Conservation (phyloP, 768 basidiomycete genomes). For the Sporobolomyces phaffii region DNA sequence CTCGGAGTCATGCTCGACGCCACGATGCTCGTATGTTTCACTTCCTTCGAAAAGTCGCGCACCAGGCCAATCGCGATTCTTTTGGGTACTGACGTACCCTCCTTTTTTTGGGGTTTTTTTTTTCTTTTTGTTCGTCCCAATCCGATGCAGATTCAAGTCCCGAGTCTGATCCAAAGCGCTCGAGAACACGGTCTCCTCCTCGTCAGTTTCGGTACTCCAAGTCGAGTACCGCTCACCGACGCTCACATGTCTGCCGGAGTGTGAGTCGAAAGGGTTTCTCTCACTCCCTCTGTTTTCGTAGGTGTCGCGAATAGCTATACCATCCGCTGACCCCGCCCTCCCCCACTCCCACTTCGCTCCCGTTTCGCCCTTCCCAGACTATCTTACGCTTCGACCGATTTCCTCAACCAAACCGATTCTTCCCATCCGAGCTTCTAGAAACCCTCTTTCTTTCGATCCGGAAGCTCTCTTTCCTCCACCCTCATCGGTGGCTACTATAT, state of each 20-base stretch:
- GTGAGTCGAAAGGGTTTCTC: background rate
- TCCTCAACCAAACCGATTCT: slow-evolving; percentile 24
- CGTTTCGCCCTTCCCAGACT: background rate
- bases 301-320: background rate
- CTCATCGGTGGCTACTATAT: too few species aligned
- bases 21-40: slow-evolving; percentile 61
- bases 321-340: background rate
- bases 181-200: slow-evolving; percentile 82
- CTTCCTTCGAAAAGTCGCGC: too few species aligned
- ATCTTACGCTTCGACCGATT: slow-evolving; percentile 32
- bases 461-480: too few species aligned
- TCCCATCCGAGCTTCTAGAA: background rate
- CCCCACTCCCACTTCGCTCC: background rate
- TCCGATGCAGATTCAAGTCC: slow-evolving; percentile 78
- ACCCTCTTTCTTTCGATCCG: background rate
- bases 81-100: too few species aligned
- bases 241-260: slow-evolving; percentile 47
- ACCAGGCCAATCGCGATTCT: too few species aligned
- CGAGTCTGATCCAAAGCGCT: slow-evolving; percentile 79
- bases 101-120: too few species aligned
- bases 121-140: too few species aligned
- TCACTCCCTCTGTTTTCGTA: too few species aligned
- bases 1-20: slow-evolving; percentile 86
- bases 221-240: slow-evolving; percentile 43
- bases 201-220: slow-evolving; percentile 61